Base-by-base conservation (phyloP, 805 yeast genomes). In the Candida berthetii region DNA sequence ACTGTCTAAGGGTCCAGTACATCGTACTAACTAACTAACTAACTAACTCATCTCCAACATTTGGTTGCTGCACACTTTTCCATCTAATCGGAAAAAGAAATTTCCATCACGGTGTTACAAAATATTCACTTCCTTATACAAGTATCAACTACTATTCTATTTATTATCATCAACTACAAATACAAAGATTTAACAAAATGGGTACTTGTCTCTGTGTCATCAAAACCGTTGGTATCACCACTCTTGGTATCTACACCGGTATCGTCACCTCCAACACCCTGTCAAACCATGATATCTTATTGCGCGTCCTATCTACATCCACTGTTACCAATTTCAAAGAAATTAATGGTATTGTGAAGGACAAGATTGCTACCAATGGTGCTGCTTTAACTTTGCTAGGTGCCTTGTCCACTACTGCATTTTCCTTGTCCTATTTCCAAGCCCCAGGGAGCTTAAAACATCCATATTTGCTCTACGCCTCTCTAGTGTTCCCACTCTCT, bases 211-310 rank as follows among this genome's bases (percentile, higher is more conserved):
- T 76, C 33, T 74, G 76, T 16, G 66, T 71, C 31, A 76, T 80
- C 44, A 84, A 84, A 56, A 58, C 80, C 37, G 61, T 80, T 33
- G 90, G 89, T 29, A 75, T 76, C 31, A 69, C 83, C 4, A 75
- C 89, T 10, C 60, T 84, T 37, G 93, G 91, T n/a, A 55, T 83
- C 45, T 69, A 79, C 50, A 66, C 85, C 4, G 74, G 80, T 15
- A 60, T 74, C 3, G 68, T 76, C 43, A 49, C 69, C n/a, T 62
- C 66, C 51, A 66, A 47, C 24, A 37, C 46, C 49, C 36, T 53
- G 7, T 41, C 44, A 20, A 48, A 41, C 19, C 39, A 39, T 22
- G 55, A 53, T 8, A 47, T 55, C n/a, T 40, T 54, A 16, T 43
- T 55, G 7, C 52, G 71, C 37, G 57, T 73, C 1, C 46, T 64